Conservation (phyloP, 768 basidiomycete species). For the Suillus hirtellus region DNA sequence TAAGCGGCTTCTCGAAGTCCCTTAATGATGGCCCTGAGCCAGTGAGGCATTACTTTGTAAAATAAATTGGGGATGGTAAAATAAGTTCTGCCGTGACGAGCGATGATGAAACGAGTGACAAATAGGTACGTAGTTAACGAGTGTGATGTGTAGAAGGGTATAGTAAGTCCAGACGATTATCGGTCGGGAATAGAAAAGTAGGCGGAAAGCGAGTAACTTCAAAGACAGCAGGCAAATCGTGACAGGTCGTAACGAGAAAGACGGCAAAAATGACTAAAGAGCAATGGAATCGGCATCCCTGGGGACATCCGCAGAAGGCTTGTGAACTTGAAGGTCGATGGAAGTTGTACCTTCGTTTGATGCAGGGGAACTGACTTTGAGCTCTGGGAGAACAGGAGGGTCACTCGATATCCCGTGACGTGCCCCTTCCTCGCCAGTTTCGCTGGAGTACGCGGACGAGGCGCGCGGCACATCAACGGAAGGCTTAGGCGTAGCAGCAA, state of each 20-base stretch:
- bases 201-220: not conserved
- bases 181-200: not conserved
- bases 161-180: not conserved
- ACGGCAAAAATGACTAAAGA: not conserved
- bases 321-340: slow-evolving; percentile 3
- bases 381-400: slow-evolving; percentile 34
- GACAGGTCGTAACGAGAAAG: not conserved
- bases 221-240: not conserved
- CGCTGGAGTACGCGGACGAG: slow-evolving; percentile 32
- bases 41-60: not conserved
- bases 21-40: not conserved
- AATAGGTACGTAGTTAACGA: not conserved
- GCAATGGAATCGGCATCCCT: slow-evolving; percentile 4
- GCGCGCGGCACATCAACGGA: slow-evolving; percentile 30
- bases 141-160: not conserved
- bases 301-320: slow-evolving; percentile 8
- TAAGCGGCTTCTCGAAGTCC: not conserved
- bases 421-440: slow-evolving; percentile 27
- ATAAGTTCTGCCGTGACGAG: not conserved
- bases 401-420: slow-evolving; percentile 28
- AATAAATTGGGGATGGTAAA: not conserved
- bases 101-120: not conserved
- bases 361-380: slow-evolving; percentile 35
- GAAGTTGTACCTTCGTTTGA: slow-evolving; percentile 30
- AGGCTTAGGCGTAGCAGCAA: slow-evolving; percentile 29